Percentiles rank a stretch among this genome's conserved stretches.
Evolutionary conservation across 1,139 yeast genomes (phyloP).

Genomic region (Yamadazyma triangularis): DNA sequence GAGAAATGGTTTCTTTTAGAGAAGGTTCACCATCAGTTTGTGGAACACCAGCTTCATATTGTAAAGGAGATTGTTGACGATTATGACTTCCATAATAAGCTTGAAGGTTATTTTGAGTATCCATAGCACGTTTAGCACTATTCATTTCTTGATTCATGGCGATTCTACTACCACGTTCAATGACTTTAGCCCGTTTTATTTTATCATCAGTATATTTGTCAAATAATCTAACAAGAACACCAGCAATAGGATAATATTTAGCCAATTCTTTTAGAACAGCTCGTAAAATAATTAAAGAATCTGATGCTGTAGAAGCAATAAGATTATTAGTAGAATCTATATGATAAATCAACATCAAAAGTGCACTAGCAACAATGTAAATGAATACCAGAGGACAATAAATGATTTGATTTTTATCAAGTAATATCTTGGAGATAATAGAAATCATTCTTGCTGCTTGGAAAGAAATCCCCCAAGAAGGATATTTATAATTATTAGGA

Average conservation of each 20-base stretch:
- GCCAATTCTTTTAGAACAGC: conserved; percentile 52
- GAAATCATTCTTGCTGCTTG: conserved; percentile 83
- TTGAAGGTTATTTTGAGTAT: conserved; percentile 16
- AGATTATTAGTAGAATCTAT: conserved; percentile 55
- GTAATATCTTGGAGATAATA: conserved; percentile 56
- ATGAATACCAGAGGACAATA: conserved; percentile 54
- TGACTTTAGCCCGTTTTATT: conserved; percentile 39
- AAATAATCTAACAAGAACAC: conserved; percentile 35
- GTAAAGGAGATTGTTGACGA: background rate
- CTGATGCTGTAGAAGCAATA: conserved; percentile 58
- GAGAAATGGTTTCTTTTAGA: conserved; percentile 9
- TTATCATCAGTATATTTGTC: conserved; percentile 47
- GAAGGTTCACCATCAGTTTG: conserved; percentile 1
- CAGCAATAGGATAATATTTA: conserved; percentile 42
- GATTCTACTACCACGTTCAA: conserved; percentile 34
- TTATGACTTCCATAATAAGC: conserved; percentile 14
- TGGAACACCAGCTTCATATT: conserved; percentile 4
- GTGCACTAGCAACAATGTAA: conserved; percentile 63
- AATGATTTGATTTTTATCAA: conserved; percentile 47
- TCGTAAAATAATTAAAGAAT: conserved; percentile 50
- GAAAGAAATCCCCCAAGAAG: conserved; percentile 82
- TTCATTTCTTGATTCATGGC: conserved; percentile 36
- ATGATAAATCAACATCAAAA: conserved; percentile 72
- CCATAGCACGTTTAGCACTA: conserved; percentile 24
- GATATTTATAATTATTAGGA: conserved; percentile 54